Base-by-base conservation (phyloP, 805 yeast species). In the Wickerhamomyces canadensis region DNA sequence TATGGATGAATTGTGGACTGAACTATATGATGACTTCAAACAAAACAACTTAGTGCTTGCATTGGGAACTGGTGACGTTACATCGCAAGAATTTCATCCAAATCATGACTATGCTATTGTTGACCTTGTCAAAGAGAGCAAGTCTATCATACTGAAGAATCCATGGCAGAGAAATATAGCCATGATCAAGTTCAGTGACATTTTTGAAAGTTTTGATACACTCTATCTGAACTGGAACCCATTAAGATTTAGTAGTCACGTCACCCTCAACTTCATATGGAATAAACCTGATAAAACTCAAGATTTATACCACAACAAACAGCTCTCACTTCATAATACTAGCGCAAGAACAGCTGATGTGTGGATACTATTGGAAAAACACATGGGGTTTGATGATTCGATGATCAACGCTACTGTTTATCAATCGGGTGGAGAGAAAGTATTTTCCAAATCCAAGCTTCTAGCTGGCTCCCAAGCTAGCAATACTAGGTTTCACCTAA, bases 161-260 rank as follows among this genome's bases (percentile, higher is more conserved):
- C 81, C 83, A 0, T 71, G 72, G 73, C 28, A 33, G 22, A 31
- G 43, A 23, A 43, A 33, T 22, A 38, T 37, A 6, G 17, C 32
- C 4, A 12, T 37, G 2, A 21, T 51, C 17, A 51, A 54, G 6
- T 57, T 62, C 25, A 40, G 46, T 5, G 60, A 62, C 6, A 41
- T 70, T 2, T 51, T 55, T 19, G 48, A 58, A 17, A 57, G 60
- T 19, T 84, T 76, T 52, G 59, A 62, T 11, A 66, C 67, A 5
- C 41, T 84, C 3, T 86, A 85, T 52, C 40, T 85, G 27, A 84
- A 79, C 52, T 83, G 94, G 91, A 65, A 76, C 40, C 70, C 77
- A 0, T 21, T 33, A 1, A 44, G 45, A 5, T 64, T 62, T 26
- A 19, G 35, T 4, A 31, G 35, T 27, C 51, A 53, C 18, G 44